Conservation (phyloP, 768 basidiomycete species). For the Tricholoma furcatifolium region DNA sequence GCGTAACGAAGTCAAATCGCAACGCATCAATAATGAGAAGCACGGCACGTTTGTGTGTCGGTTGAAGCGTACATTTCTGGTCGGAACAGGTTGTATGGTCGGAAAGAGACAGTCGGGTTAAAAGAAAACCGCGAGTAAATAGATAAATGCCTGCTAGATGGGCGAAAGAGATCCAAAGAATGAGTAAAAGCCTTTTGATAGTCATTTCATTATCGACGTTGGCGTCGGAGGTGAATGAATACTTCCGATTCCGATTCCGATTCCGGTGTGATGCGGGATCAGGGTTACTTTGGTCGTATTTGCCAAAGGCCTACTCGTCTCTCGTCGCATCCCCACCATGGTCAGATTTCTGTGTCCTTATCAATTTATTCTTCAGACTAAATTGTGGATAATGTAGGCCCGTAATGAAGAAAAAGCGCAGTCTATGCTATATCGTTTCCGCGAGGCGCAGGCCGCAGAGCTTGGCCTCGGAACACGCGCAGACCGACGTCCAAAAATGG, state of each 20-base stretch:
- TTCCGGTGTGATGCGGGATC: neutral
- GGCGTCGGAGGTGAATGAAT: neutral
- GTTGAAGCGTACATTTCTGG: constrained; percentile 42
- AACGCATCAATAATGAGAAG: constrained; percentile 89
- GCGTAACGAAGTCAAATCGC: constrained; percentile 90
- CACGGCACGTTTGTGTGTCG: constrained; percentile 79
- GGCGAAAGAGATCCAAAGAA: constrained; percentile 61
- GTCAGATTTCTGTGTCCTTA: neutral
- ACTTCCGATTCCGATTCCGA: neutral
- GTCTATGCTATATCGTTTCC: constrained; percentile 66
- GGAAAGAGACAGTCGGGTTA: constrained; percentile 72
- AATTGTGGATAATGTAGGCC: constrained; percentile 48
- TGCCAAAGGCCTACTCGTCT: constrained; percentile 13
- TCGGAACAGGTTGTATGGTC: constrained; percentile 45
- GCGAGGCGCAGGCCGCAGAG: constrained; percentile 94
- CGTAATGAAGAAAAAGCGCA: constrained; percentile 90
- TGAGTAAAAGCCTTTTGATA: constrained; percentile 30
- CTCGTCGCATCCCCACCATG: constrained; percentile 14
- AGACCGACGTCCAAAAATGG: constrained; percentile 91
- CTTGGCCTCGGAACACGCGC: constrained; percentile 84
- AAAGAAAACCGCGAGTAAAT: constrained; percentile 90
- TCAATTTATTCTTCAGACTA: neutral
- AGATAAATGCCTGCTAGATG: constrained; percentile 83
- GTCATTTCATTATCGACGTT: constrained; percentile 17
- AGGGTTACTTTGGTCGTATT: constrained; percentile 17